These are phyloP conservation scores for Fusarium tjaetaba DNA, from an alignment of 2,329 filamentous ascomycete species.

Conservation along the genomic window DNA sequence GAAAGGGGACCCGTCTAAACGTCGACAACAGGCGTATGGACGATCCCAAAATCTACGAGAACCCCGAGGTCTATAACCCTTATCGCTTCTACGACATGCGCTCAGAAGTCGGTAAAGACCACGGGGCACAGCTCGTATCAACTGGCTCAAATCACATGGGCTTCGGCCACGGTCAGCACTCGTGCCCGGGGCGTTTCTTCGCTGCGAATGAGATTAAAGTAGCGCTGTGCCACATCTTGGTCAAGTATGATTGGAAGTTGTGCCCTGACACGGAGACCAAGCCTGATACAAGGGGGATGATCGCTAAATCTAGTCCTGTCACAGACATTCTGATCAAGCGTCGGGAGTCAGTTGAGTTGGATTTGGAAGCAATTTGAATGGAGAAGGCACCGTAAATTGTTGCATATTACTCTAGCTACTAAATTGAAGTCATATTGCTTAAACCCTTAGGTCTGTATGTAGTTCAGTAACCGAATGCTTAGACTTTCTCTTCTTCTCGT, in stretches of 20 bases:
- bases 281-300: not conserved
- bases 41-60: not conserved
- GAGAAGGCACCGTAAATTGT: fast-evolving
- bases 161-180: not conserved
- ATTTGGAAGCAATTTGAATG: not conserved
- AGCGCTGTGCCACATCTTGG: not conserved
- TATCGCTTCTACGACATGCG: not conserved
- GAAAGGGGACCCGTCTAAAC: not conserved
- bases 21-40: not conserved
- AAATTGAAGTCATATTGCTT: no score
- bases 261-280: not conserved
- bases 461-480: not conserved
- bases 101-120: not conserved
- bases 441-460: fast-evolving
- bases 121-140: not conserved
- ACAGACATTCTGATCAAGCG: not conserved
- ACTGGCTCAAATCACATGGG: not conserved
- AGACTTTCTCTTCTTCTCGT: fast-evolving
- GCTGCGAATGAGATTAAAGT: conserved; percentile 2
- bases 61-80: not conserved
- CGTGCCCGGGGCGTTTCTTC: not conserved
- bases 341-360: not conserved
- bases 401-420: no score
- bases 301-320: not conserved
- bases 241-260: conserved; percentile 12